phyloP scores from a whole-genome alignment of 768 basidiomycete species.

The Leccinum uliginosum region DNA sequence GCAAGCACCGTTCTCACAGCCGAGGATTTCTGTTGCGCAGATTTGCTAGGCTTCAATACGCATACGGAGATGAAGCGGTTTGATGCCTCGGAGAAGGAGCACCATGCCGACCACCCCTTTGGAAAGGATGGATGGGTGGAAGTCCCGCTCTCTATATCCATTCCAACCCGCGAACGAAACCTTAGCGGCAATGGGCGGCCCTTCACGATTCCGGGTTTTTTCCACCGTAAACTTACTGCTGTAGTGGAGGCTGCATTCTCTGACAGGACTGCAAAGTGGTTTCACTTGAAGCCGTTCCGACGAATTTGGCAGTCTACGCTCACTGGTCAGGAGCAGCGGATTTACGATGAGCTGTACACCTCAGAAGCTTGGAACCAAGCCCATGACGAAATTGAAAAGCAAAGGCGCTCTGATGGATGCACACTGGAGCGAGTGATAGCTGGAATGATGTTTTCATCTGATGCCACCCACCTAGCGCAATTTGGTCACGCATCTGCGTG shows the following conservation, averaged over 20 bases:
- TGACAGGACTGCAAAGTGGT: too few relatives aligned
- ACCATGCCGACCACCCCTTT: too few relatives aligned
- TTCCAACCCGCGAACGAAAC: not conserved
- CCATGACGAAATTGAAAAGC: not conserved
- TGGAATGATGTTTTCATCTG: not conserved
- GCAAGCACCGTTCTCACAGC: too few relatives aligned
- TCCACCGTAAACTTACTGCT: not conserved
- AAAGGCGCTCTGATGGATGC: not conserved
- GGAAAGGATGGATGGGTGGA: not conserved
- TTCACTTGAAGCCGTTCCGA: too few relatives aligned
- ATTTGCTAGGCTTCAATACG: too few relatives aligned
- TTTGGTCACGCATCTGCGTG: not conserved
- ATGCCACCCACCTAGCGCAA: not conserved
- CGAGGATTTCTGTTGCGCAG: too few relatives aligned
- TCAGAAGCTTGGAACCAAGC: not conserved
- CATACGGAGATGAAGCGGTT: not conserved
- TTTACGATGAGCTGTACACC: not conserved
- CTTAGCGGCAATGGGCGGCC: not conserved
- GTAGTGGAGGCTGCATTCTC: too few relatives aligned
- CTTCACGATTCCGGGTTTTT: not conserved
- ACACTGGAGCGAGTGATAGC: not conserved
- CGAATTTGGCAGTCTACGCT: too few relatives aligned
- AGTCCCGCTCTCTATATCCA: not conserved
- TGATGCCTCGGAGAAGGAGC: not conserved
- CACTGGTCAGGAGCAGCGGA: not conserved